phyloP scores from a whole-genome alignment of 1,284 basidiomycete species.

The Cystobasidiaceae sp. region DNA sequence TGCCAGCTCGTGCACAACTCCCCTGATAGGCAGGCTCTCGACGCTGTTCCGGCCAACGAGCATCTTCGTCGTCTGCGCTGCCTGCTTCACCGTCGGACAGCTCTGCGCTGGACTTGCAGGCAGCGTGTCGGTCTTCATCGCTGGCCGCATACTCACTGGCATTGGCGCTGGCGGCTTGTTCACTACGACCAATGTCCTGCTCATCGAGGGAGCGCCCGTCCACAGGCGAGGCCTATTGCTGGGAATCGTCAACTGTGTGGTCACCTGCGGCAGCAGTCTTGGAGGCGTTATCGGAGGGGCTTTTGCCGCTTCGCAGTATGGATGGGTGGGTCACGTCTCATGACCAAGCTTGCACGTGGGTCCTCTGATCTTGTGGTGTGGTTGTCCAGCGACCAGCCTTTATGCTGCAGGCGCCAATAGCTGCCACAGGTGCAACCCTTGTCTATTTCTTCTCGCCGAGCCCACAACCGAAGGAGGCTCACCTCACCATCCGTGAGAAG shows the following conservation, averaged over 20 bases:
- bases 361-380: background rate
- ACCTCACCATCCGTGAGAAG: background rate
- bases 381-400: constrained; percentile 13
- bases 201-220: constrained; percentile 17
- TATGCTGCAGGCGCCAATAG: constrained; percentile 16
- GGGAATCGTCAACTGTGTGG: constrained; percentile 17
- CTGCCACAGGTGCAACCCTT: background rate
- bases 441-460: constrained; percentile 2
- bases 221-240: constrained; percentile 17
- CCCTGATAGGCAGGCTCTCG: constrained; percentile 14
- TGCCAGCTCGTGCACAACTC: constrained; percentile 22
- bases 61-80: constrained; percentile 4
- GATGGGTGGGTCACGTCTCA: constrained; percentile 12
- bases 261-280: constrained; percentile 17
- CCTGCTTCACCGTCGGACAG: background rate
- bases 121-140: constrained; percentile 2
- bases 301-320: constrained; percentile 17
- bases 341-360: background rate
- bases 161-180: constrained; percentile 9
- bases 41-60: constrained; percentile 21
- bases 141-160: constrained; percentile 1
- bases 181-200: constrained; percentile 19
- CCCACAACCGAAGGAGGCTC: background rate
- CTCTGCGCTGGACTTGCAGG: constrained; percentile 18
- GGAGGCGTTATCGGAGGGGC: constrained; percentile 24